Evolutionary conservation across 2,329 filamentous ascomycete genomes (phyloP), one percentile per base, ranked within the genome.

Genomic region (Scytalidium sp.): DNA sequence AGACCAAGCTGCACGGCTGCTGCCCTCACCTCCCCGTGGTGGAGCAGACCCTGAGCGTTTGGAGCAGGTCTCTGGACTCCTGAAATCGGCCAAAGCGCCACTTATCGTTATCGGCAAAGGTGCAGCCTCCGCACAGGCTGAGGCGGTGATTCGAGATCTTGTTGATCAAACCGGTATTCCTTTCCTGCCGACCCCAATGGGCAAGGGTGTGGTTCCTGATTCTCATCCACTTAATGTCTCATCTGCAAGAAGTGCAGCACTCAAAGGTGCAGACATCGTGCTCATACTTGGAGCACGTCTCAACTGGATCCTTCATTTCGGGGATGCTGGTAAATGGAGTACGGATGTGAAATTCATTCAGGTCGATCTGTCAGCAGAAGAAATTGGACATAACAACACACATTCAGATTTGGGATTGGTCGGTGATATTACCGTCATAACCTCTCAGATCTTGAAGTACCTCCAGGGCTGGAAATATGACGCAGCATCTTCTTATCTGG

Each of bases 261-360:
- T 82, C 39, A 75, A 74, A 57, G 64, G 73, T 36, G 75, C 79
- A 3, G 79, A 82, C 57, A 73, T 82, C 1, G 75, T 81, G 13
- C 61, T 82, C 3, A 65, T 82, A 2, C 67, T 81, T 2, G 78
- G 78, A 3, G 79, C 77, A 2, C 70, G 76, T 29, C 61, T 82
- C 39, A 82, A 82, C 53, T 82, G 78, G 79, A 81, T 82, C 45
- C 66, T 82, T 3, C 77, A 80, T 52, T 81, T 75, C 52, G 79
- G 79, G 6, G 71, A 77, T 49, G 56, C 75, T 11, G 77, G 78
- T 0, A 80, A 80, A 59, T 82, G 78, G 75, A 75, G 69, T 22
- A 55, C 71, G 4, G 58, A 57, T 3, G 77, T 71, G 3, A 75
- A 72, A 50, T 74, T 81, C 55, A 76, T 81, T 32, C 79, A 82